phyloP scores from a whole-genome alignment of 2,329 filamentous ascomycete species.

The Fusarium brevicatenulatum region DNA sequence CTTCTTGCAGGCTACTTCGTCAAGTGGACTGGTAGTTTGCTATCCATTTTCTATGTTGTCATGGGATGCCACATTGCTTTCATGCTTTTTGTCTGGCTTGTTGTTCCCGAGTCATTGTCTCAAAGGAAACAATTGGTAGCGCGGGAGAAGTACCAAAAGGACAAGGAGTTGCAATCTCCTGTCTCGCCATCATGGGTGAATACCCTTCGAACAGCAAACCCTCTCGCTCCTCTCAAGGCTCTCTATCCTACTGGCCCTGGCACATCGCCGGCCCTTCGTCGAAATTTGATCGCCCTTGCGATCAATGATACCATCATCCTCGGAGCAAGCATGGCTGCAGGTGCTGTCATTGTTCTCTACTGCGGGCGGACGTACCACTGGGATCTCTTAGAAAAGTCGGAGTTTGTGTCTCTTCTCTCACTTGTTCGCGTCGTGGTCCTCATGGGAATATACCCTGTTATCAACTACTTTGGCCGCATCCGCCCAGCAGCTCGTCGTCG shows the following conservation, averaged over 20 bases:
- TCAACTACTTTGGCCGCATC: conserved; percentile 79
- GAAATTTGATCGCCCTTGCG: conserved; percentile 85
- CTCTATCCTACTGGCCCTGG: conserved; percentile 77
- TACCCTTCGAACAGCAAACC: conserved; percentile 64
- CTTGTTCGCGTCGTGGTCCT: conserved; percentile 79
- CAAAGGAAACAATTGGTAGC: conserved; percentile 76
- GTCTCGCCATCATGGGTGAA: conserved; percentile 45
- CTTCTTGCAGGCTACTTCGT: conserved; percentile 83
- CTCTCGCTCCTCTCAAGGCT: conserved; percentile 80
- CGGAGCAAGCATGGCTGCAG: conserved; percentile 81
- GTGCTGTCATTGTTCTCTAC: conserved; percentile 87
- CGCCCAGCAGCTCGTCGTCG: conserved; percentile 58
- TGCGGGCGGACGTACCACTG: conserved; percentile 82
- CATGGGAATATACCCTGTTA: conserved; percentile 76
- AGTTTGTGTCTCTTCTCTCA: conserved; percentile 84
- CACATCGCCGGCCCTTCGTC: conserved; percentile 68
- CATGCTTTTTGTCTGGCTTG: conserved; percentile 74
- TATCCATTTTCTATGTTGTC: conserved; percentile 87
- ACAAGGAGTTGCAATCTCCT: conserved; percentile 52
- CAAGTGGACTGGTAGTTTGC: conserved; percentile 75
- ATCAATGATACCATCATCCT: conserved; percentile 85
- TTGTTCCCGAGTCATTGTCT: conserved; percentile 87
- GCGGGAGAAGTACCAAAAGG: conserved; percentile 70
- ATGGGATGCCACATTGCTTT: conserved; percentile 79
- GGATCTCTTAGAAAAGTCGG: conserved; percentile 81